A percentile compares a stretch with the other conserved stretches of the same genome.
Evolutionary conservation across 345 rosid species (phyloP).

Genomic region (Lepidium aucheri): DNA sequence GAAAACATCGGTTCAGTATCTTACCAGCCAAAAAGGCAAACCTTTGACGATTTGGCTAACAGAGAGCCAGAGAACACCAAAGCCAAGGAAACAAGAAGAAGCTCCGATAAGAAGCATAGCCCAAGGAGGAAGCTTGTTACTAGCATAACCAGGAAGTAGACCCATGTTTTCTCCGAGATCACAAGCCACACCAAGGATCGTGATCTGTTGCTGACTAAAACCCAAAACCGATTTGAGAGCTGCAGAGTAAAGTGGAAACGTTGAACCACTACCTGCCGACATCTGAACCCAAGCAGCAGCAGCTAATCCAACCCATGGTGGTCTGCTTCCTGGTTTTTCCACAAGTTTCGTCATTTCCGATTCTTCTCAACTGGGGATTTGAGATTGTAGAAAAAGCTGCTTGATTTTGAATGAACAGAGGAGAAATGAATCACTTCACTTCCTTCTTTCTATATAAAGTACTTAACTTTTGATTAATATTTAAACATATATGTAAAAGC

Average conservation of each 20-base stretch:
- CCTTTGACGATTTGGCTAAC: constrained; percentile 45
- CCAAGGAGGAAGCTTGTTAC: constrained; percentile 95
- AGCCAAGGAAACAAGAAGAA: constrained; percentile 68
- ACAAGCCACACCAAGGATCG: constrained; percentile 87
- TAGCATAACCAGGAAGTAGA: constrained; percentile 71
- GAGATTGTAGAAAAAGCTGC: background rate
- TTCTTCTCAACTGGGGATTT: background rate
- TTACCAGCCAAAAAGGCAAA: constrained; percentile 85
- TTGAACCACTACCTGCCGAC: constrained; percentile 57
- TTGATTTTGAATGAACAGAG: background rate
- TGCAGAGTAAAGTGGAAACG: constrained; percentile 77
- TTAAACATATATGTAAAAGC: background rate
- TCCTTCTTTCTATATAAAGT: background rate
- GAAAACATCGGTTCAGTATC: background rate
- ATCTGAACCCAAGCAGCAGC: constrained; percentile 90
- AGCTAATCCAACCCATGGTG: constrained; percentile 94
- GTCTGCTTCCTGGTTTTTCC: constrained; percentile 75
- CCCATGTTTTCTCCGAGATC: constrained; percentile 92
- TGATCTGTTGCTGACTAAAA: constrained; percentile 68
- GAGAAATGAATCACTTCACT: background rate
- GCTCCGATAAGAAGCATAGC: constrained; percentile 60
- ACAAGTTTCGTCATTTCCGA: constrained; percentile 38
- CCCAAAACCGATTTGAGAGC: constrained; percentile 74
- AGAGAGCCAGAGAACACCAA: constrained; percentile 85
- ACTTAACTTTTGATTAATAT: background rate